Evolutionary conservation across 345 rosid species (phyloP).

Genomic region (Eucalyptus shirleyi): DNA sequence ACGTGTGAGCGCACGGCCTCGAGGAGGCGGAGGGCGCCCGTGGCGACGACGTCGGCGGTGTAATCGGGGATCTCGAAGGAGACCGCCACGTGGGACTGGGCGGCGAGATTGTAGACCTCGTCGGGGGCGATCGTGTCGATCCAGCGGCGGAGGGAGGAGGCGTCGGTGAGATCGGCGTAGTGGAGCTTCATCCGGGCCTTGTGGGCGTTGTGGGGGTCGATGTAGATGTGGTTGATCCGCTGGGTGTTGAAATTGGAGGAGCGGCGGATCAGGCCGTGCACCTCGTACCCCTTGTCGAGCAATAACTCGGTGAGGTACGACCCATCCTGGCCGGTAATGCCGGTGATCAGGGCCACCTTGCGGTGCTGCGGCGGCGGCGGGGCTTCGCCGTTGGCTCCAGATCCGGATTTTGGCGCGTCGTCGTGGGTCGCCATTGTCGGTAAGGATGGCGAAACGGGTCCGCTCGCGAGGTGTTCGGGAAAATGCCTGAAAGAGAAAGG

Average conservation of each 20-base stretch:
- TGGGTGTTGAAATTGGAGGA: slow-evolving; percentile 98
- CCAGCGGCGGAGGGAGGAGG: too few species aligned
- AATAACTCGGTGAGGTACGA: slow-evolving; percentile 89
- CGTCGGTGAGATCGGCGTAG: too few species aligned
- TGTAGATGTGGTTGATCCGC: slow-evolving; percentile 60
- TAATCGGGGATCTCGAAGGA: too few species aligned
- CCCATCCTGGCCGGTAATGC: slow-evolving; percentile 96
- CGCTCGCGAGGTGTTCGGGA: not conserved
- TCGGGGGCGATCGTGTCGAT: too few species aligned
- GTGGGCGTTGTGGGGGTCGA: too few species aligned
- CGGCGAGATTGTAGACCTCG: too few species aligned
- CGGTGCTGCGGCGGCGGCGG: slow-evolving; percentile 12
- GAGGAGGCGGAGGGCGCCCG: too few species aligned
- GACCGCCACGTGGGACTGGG: too few species aligned
- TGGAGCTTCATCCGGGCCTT: too few species aligned
- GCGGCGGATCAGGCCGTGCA: slow-evolving; percentile 86
- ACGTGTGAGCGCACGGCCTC: too few species aligned
- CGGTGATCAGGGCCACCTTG: slow-evolving; percentile 74
- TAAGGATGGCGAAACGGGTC: not conserved
- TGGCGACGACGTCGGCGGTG: too few species aligned
- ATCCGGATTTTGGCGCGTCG: not conserved
- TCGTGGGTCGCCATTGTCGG: not conserved
- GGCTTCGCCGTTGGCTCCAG: slow-evolving; percentile 21
- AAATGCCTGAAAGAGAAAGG: not conserved
- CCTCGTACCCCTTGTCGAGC: slow-evolving; percentile 67